Evolutionary conservation across 306 rosid species (phyloP).

Genomic region (Malus asiatica): DNA sequence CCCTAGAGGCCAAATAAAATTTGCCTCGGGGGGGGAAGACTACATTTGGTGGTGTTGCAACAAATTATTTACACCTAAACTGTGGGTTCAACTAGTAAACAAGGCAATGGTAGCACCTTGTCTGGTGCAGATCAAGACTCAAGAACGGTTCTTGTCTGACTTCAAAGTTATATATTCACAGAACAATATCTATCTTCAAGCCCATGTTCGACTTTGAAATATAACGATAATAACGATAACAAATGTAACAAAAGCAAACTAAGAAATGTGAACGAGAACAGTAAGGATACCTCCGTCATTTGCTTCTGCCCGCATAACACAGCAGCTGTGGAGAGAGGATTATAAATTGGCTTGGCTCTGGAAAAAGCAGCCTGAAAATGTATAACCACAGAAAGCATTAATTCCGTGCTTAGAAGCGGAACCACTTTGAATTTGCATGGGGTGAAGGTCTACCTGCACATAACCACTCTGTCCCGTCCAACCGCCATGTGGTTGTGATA

Average conservation of each 20-base stretch:
- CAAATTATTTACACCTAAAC: not conserved
- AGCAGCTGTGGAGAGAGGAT: constrained; percentile 62
- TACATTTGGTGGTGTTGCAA: not conserved
- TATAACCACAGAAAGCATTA: constrained; percentile 2
- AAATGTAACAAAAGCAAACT: not conserved
- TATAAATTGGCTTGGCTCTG: constrained; percentile 56
- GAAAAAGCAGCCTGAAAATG: constrained; percentile 72
- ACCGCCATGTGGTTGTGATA: constrained; percentile 70
- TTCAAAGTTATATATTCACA: not conserved
- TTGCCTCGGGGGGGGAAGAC: not conserved
- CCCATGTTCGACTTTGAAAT: not conserved
- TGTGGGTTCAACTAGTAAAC: not conserved
- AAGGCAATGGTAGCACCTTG: not conserved
- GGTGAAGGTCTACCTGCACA: constrained; percentile 56
- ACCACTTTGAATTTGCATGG: not conserved
- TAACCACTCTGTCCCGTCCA: constrained; percentile 86
- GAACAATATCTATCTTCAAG: not conserved
- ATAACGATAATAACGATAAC: not conserved
- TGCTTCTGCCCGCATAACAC: constrained; percentile 88
- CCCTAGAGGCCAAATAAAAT: not conserved
- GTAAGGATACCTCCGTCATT: constrained; percentile 69
- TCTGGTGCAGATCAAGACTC: not conserved
- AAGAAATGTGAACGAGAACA: not conserved
- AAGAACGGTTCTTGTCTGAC: not conserved
- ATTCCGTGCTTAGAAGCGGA: not conserved